Base-by-base conservation (phyloP, 169 alveolate genomes). In the Plasmodium coatneyi region DNA sequence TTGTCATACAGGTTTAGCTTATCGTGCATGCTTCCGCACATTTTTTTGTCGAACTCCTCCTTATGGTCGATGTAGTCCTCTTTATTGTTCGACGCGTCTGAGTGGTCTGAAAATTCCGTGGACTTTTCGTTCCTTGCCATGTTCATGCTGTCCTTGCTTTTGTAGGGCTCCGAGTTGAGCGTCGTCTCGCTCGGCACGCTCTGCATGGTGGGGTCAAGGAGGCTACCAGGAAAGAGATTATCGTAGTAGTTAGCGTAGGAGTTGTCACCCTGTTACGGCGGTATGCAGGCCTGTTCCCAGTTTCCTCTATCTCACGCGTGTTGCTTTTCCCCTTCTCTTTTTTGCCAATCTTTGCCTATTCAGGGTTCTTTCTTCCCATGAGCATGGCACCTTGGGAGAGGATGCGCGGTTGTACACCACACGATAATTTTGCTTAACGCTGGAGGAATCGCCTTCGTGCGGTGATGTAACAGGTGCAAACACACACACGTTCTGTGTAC, bases 151-250 rank as follows among this genome's bases (percentile, higher is more conserved):
- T 84, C 92, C 14, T 84, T 84, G 66, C 84, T 74, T 39, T 52
- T 72, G 49, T 72, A 84, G 1, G 78, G 83, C 9, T 84, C 92
- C 39, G 92, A 84, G 46, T 84, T 71, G 14, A 84, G 32, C 5
- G 84, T 74, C 9, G 92, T 84, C 30, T 84, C 92, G 39, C 92
- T 84, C 7, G 92, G 92, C 66, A 84, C 66, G 19, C 92, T 84
- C 49, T 84, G 83, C 92, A 84, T 84, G 39, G 32, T 84, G 49
- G 7, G 0, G 25, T 60, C 9, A 60, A 6, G 74, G 34, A n/a
- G 74, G 34, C 16, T 19, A 66, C 39, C 30, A 4, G 14, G 14
- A 49, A 49, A 3, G n/a, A 12, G n/a, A 12, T 43, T 43, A 43
- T 9, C 54, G 5, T 6, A 43, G 16, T 0, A 2, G 22, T 12